Evolutionary conservation across 2,329 filamentous ascomycete species (phyloP), one percentile per base, ranked within the genome.

Genomic region (Aspergillus versicolor): DNA sequence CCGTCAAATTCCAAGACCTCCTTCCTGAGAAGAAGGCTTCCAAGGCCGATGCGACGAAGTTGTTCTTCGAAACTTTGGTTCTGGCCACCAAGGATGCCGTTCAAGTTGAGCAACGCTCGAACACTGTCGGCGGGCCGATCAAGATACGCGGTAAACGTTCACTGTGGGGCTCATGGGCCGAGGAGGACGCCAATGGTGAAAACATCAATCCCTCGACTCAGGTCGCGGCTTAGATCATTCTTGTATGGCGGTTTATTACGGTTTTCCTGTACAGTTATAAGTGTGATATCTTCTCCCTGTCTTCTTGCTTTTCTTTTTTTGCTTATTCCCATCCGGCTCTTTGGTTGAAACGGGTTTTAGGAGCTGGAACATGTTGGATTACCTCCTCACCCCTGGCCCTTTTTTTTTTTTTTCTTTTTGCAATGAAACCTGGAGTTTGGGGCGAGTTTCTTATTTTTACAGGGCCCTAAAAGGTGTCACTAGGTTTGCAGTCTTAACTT

Each of bases 1-100:
- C 85, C 12, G 91, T 96, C 3, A 82, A 95, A 3, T 97, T 99
- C 81, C 93, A 97, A 68, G 89, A 96, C 57, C 82, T 99, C 47
- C 83, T 97, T 34, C 94, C 94, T 0, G 91, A 96, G 75, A 78
- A 82, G 62, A 84, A 84, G 59, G 93, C 93, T 0, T 91, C 84
- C 63, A 90, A 91, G 74, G 89, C 89, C 8, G 94, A 97, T 67
- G 94, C 94, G 0, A 99, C 94, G 43, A 97, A 97, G 82, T 97
- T 99, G 92, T 99, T 99, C 79, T 99, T 99, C 68, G 94, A 99
- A 77, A 88, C 94, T 54, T 82, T 99, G 22, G 94, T 99, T 3
- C 82, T 99, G 46, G 94, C 93, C 5, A 99, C 94, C 42, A 99
- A 99, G 78, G 94, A 99, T 72, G 94, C 94, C 27, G 90, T 99